Evolutionary conservation across 768 basidiomycete species (phyloP).

Genomic region (Hydnum rufescens): DNA sequence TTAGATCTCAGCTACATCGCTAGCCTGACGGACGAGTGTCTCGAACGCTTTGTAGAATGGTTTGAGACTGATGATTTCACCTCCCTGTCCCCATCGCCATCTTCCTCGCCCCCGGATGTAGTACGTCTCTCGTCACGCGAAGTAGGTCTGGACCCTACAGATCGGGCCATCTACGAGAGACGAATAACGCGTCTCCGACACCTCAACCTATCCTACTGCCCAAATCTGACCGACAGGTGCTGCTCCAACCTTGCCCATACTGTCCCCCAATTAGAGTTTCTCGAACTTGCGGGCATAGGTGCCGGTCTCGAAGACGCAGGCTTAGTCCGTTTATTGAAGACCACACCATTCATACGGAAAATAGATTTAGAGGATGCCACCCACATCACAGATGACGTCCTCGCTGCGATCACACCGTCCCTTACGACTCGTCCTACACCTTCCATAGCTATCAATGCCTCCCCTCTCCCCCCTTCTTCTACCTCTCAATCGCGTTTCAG

Average conservation of each 20-base stretch:
- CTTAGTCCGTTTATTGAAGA: conserved; percentile 46
- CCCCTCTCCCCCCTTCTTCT: background rate
- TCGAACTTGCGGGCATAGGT: conserved; percentile 67
- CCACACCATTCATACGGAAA: conserved; percentile 48
- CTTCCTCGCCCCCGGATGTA: background rate
- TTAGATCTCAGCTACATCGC: conserved; percentile 61
- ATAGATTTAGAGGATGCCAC: conserved; percentile 75
- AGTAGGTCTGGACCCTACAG: conserved; percentile 35
- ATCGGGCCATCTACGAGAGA: conserved; percentile 27
- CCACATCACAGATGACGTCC: conserved; percentile 52
- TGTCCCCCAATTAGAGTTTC: conserved; percentile 49
- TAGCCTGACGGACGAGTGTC: conserved; percentile 50
- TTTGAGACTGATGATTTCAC: background rate
- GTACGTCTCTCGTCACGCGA: conserved; percentile 33
- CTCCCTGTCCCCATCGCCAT: background rate
- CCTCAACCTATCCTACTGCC: conserved; percentile 50
- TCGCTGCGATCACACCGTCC: conserved; percentile 40
- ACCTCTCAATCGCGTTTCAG: background rate
- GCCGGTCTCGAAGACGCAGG: conserved; percentile 49
- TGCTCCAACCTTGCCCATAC: conserved; percentile 52
- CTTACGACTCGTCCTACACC: conserved; percentile 4
- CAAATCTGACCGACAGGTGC: conserved; percentile 50
- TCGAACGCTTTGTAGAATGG: conserved; percentile 49
- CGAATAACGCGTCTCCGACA: conserved; percentile 54
- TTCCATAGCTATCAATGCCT: background rate